A percentile compares a stretch with the other conserved stretches of the same genome.
Evolutionary conservation across 2,329 filamentous ascomycete species (phyloP).

Genomic region (Colletotrichum echinochloae): DNA sequence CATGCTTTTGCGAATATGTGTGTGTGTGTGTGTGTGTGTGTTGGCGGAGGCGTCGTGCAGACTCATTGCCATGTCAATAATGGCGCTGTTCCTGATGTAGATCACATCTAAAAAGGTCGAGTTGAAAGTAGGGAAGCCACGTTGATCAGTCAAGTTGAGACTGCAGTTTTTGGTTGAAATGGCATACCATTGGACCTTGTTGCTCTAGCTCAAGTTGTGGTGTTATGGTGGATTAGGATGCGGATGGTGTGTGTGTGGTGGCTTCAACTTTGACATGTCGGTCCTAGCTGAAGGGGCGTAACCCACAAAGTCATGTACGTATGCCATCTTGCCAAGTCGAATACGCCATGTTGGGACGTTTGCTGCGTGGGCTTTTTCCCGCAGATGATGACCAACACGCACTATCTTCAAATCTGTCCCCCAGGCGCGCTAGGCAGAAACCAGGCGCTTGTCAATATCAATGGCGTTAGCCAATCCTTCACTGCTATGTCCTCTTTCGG

Average conservation of each 20-base stretch:
- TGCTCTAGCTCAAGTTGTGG: slow-evolving; percentile 5
- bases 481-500: background rate
- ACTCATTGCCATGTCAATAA: slow-evolving; percentile 14
- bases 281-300: background rate
- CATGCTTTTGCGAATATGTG: slow-evolving; percentile 21
- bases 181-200: background rate
- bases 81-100: slow-evolving; percentile 17
- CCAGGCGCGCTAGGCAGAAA: slow-evolving; percentile 19
- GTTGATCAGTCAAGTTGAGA: background rate
- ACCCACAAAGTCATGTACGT: background rate
- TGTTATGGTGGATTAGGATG: background rate
- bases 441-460: slow-evolving; percentile 10
- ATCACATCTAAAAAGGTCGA: slow-evolving; percentile 22
- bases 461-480: background rate
- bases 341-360: background rate
- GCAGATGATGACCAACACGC: background rate
- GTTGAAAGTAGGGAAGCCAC: background rate
- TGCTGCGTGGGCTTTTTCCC: slow-evolving; percentile 11
- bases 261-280: slow-evolving; percentile 4
- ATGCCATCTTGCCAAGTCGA: background rate
- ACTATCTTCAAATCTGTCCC: slow-evolving; percentile 14
- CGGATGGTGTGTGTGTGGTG: background rate
- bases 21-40: too few species aligned
- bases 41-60: slow-evolving; percentile 30
- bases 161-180: background rate